These are phyloP conservation scores for Passalora sequoiae DNA, from an alignment of 2,329 filamentous ascomycete genomes.

Conservation along the genomic window DNA sequence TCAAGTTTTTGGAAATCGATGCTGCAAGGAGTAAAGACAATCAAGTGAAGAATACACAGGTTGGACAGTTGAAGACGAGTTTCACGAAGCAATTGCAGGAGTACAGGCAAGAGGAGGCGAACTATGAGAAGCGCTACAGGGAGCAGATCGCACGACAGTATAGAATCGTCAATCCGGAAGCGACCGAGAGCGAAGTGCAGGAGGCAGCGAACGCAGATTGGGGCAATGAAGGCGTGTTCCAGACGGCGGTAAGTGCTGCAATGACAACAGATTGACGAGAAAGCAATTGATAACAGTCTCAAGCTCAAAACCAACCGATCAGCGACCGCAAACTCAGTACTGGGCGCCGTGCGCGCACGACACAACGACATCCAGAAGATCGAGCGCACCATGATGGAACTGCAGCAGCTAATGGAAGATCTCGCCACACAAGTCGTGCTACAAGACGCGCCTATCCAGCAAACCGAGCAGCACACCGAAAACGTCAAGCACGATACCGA, in stretches of 20 bases:
- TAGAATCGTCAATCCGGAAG: slow-evolving; percentile 65
- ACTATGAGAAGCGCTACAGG: slow-evolving; percentile 65
- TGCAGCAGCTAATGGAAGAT: slow-evolving; percentile 66
- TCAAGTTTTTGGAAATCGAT: slow-evolving; percentile 70
- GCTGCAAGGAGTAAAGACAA: slow-evolving; percentile 60
- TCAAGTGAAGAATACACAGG: slow-evolving; percentile 64
- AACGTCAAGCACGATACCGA: slow-evolving; percentile 63
- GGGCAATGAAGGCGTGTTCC: slow-evolving; percentile 75
- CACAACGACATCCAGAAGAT: slow-evolving; percentile 81
- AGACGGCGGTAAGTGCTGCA: slow-evolving; percentile 62
- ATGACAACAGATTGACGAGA: background rate
- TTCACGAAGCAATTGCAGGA: slow-evolving; percentile 67
- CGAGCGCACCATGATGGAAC: slow-evolving; percentile 66
- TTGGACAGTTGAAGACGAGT: slow-evolving; percentile 63
- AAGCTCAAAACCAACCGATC: slow-evolving; percentile 71
- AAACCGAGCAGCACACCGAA: slow-evolving; percentile 61
- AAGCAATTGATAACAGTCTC: slow-evolving; percentile 9
- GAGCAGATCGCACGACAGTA: slow-evolving; percentile 78
- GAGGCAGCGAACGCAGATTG: slow-evolving; percentile 66
- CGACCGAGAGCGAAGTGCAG: slow-evolving; percentile 65
- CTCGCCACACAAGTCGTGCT: slow-evolving; percentile 68
- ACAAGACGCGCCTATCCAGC: slow-evolving; percentile 60
- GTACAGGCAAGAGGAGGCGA: slow-evolving; percentile 66
- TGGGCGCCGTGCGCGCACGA: slow-evolving; percentile 73
- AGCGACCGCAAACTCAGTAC: slow-evolving; percentile 65